Conservation (phyloP, 225 moss, liverwort and hornwort genomes). For the Ulota crispa region DNA sequence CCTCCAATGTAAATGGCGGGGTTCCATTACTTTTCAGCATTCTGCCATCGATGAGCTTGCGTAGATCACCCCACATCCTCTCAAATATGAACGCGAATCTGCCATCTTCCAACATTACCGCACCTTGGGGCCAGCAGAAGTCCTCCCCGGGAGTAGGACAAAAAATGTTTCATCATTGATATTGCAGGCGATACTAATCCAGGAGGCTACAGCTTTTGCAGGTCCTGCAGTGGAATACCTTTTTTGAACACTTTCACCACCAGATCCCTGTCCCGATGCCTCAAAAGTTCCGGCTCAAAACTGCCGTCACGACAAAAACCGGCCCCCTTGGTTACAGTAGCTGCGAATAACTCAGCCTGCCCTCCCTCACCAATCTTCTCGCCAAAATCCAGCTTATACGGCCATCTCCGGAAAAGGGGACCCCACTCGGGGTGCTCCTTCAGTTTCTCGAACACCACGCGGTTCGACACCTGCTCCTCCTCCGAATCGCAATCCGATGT, state of each 20-base stretch:
- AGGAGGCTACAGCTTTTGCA: neutral
- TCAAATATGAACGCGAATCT: neutral
- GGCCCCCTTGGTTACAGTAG: rapidly evolving
- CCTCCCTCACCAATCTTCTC: neutral
- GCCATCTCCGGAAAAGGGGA: neutral
- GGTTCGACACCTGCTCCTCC: neutral
- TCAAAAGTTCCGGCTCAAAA: too few species aligned
- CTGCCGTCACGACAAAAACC: too few species aligned
- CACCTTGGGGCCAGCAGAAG: neutral
- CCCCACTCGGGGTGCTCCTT: neutral
- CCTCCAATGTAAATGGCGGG: neutral
- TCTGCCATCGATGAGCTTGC: neutral
- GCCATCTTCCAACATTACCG: neutral
- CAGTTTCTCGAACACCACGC: neutral
- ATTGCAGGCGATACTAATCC: neutral
- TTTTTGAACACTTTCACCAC: too few species aligned
- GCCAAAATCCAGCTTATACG: neutral
- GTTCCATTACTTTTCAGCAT: neutral
- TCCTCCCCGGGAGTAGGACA: too few species aligned
- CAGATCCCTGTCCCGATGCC: too few species aligned
- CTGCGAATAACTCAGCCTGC: slow-evolving; percentile 1
- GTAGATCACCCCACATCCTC: neutral
- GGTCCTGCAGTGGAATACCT: neutral
- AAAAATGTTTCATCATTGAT: neutral
- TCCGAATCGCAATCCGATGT: neutral